phyloP scores from a whole-genome alignment of 1,284 basidiomycete genomes.

The Entoloma clypeatum region DNA sequence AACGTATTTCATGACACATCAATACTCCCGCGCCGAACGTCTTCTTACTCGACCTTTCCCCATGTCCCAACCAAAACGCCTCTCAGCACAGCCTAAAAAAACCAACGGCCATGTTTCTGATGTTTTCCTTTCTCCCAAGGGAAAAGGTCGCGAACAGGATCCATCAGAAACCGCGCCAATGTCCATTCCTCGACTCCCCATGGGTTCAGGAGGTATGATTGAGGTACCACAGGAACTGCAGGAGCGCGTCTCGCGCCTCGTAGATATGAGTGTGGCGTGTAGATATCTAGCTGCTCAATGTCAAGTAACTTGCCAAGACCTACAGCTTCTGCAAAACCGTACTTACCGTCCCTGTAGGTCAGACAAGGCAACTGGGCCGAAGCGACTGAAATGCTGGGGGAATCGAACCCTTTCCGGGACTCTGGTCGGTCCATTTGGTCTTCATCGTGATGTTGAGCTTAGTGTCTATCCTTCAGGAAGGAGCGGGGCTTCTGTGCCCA shows the following conservation, averaged over 20 bases:
- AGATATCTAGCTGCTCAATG: conserved; percentile 94
- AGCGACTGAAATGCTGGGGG: conserved; percentile 91
- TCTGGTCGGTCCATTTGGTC: conserved; percentile 43
- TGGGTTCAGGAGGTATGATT: conserved; percentile 64
- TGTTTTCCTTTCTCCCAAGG: conserved; percentile 40
- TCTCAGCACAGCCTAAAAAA: conserved; percentile 30
- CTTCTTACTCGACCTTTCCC: conserved; percentile 83
- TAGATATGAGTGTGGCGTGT: conserved; percentile 91
- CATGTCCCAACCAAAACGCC: conserved; percentile 40
- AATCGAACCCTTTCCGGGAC: conserved; percentile 81
- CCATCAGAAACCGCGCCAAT: conserved; percentile 29
- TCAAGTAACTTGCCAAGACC: conserved; percentile 51
- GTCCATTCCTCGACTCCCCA: conserved; percentile 55
- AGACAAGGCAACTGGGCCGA: conserved; percentile 91
- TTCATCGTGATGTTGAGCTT: conserved; percentile 5
- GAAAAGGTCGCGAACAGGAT: conserved; percentile 59
- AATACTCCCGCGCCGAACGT: conserved; percentile 91
- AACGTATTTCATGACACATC: conserved; percentile 92
- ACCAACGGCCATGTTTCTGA: conserved; percentile 40
- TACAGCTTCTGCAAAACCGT: neutral
- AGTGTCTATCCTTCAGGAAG: conserved; percentile 33
- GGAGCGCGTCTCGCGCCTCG: conserved; percentile 68
- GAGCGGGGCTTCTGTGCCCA: conserved; percentile 67
- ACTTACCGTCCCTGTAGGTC: conserved; percentile 38
- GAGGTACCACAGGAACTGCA: conserved; percentile 59